Evolutionary conservation across 306 rosid genomes (phyloP).

Genomic region (Begonia masoniana): DNA sequence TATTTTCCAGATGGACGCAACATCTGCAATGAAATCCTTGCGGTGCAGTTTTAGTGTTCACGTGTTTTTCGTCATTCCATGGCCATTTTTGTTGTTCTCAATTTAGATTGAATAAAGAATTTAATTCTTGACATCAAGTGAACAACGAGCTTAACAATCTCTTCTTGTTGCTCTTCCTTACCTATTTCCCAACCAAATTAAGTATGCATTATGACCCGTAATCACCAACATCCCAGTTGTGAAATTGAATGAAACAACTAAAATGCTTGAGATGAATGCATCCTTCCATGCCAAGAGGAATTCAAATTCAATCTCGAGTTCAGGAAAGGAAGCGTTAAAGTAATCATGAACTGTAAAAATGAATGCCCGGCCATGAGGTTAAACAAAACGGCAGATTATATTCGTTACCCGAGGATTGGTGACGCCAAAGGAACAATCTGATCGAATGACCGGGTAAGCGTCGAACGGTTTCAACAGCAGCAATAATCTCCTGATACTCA

Average conservation of each 20-base stretch:
- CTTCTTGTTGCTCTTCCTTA: not conserved
- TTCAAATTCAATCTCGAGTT: no score
- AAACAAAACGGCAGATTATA: not conserved
- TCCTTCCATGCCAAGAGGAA: no score
- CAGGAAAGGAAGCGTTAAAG: no score
- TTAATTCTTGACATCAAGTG: not conserved
- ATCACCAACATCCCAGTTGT: not conserved
- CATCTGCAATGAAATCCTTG: conserved; percentile 20
- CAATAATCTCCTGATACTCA: conserved; percentile 45
- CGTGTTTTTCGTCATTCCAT: no score
- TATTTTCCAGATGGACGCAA: conserved; percentile 44
- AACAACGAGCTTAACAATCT: not conserved
- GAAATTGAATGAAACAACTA: conserved; percentile 34
- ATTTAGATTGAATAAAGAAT: no score
- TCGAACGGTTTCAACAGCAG: conserved; percentile 51
- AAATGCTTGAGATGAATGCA: conserved; percentile 8
- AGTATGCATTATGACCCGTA: not conserved
- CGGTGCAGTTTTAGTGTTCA: no score
- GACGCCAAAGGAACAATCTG: conserved; percentile 24
- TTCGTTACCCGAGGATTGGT: conserved; percentile 37
- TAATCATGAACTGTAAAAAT: no score
- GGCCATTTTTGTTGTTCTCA: no score
- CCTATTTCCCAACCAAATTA: not conserved
- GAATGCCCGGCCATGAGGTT: no score
- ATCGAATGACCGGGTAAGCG: conserved; percentile 27